These are phyloP conservation scores for Phytophthora lateralis DNA, from an alignment of 352 stramenopile genomes.

Conservation along the genomic window DNA sequence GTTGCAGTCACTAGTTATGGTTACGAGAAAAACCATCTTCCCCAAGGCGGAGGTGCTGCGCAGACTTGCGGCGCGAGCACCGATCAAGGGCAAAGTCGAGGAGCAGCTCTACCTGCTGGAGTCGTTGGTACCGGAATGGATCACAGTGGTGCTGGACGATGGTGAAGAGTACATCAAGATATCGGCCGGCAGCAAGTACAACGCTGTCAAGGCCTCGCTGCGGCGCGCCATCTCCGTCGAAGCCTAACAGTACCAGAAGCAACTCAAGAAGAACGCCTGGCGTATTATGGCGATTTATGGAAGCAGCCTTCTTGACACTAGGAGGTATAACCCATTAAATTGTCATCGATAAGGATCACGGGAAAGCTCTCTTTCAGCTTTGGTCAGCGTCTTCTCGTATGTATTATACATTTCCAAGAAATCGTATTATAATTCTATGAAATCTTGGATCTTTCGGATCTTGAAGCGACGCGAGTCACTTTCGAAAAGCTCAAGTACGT, in stretches of 20 bases:
- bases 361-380: no score
- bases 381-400: no score
- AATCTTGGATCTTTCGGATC: slow-evolving; percentile 30
- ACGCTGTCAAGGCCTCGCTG: slow-evolving; percentile 63
- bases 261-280: no score
- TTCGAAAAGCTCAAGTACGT: slow-evolving; percentile 18
- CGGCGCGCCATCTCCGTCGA: slow-evolving; percentile 49
- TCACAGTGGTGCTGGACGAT: slow-evolving; percentile 66
- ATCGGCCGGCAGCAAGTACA: slow-evolving; percentile 65
- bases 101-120: slow-evolving; percentile 78
- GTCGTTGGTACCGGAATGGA: slow-evolving; percentile 73
- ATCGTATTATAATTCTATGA: slow-evolving; percentile 7
- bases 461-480: slow-evolving; percentile 27
- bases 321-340: no score
- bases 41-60: slow-evolving; percentile 47
- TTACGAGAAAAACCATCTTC: slow-evolving; percentile 71
- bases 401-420: no score
- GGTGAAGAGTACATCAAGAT: slow-evolving; percentile 76
- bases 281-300: no score
- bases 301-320: no score
- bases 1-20: slow-evolving; percentile 71
- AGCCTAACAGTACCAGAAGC: slow-evolving; percentile 4
- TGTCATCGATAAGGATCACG: no score
- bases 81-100: slow-evolving; percentile 61
- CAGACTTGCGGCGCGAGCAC: slow-evolving; percentile 47